Conservation (phyloP, 345 rosid species). For the Jatropha curcas region DNA sequence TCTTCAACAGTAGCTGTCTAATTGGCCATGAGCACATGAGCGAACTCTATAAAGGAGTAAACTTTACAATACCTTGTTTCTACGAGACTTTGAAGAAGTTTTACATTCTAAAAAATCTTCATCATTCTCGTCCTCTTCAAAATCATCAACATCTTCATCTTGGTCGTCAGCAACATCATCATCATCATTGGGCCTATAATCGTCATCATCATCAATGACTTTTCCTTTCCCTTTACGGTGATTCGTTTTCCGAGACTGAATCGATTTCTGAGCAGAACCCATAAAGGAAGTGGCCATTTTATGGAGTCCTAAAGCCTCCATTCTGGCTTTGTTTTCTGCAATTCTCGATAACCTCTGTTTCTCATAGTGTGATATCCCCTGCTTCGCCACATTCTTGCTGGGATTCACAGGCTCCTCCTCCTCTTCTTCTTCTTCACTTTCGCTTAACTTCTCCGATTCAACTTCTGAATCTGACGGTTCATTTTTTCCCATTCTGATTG, state of each 20-base stretch:
- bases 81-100: conserved; percentile 32
- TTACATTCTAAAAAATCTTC: conserved; percentile 35
- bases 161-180: conserved; percentile 25
- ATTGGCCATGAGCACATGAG: too few relatives aligned
- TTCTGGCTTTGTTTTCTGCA: conserved; percentile 72
- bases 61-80: conserved; percentile 23
- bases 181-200: conserved; percentile 50
- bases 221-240: conserved; percentile 45
- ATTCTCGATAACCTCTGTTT: conserved; percentile 70
- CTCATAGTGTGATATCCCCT: conserved; percentile 57
- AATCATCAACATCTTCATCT: conserved; percentile 31
- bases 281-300: conserved; percentile 53
- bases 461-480: conserved; percentile 7
- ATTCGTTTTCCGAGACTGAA: conserved; percentile 4
- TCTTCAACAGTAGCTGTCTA: too few relatives aligned
- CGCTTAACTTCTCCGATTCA: conserved; percentile 35
- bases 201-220: conserved; percentile 60
- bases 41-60: too few relatives aligned
- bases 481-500: conserved; percentile 28
- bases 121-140: conserved; percentile 20
- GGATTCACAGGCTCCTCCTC: conserved; percentile 13
- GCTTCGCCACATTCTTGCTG: conserved; percentile 9
- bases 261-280: conserved; percentile 33
- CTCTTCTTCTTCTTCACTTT: conserved; percentile 33
- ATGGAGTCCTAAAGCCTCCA: conserved; percentile 76